Evolutionary conservation across 202 grass and related monocot species (phyloP).

Genomic region (Dendrocalamus latiflorus): DNA sequence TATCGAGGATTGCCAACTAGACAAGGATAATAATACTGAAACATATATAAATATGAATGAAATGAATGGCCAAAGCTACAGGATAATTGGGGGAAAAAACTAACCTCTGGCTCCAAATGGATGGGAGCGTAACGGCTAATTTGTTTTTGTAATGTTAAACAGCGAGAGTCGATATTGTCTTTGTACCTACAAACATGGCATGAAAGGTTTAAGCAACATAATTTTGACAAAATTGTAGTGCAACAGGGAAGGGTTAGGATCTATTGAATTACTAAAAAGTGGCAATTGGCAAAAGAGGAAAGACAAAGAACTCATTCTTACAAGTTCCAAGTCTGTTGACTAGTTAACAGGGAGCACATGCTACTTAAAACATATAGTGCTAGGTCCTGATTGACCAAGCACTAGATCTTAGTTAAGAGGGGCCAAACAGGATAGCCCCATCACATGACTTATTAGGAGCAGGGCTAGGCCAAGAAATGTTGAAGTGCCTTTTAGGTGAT

Average conservation of each 20-base stretch:
- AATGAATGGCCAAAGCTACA: conserved; percentile 21
- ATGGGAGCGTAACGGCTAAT: conserved; percentile 72
- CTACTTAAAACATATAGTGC: conserved; percentile 5
- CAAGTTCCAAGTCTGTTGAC: background rate
- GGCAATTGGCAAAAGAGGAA: background rate
- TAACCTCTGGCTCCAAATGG: conserved; percentile 72
- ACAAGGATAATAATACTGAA: conserved; percentile 14
- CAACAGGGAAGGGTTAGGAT: conserved; percentile 16
- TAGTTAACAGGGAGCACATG: background rate
- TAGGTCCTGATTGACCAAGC: background rate
- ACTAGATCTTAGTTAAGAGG: background rate
- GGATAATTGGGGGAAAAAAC: background rate
- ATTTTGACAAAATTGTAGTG: background rate
- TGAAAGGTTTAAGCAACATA: conserved; percentile 25
- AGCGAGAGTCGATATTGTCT: conserved; percentile 54
- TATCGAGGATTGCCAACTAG: background rate
- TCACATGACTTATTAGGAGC: background rate
- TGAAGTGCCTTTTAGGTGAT: background rate
- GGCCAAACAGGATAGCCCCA: background rate
- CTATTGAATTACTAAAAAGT: conserved; percentile 2
- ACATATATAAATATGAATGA: conserved; percentile 1
- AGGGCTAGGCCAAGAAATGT: background rate
- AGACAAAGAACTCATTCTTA: background rate
- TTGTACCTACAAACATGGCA: conserved; percentile 63
- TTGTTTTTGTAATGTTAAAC: conserved; percentile 79